Percentiles rank a stretch among this genome's conserved stretches.
phyloP scores from a whole-genome alignment of 148 eudicot species.

The Silene latifolia region DNA sequence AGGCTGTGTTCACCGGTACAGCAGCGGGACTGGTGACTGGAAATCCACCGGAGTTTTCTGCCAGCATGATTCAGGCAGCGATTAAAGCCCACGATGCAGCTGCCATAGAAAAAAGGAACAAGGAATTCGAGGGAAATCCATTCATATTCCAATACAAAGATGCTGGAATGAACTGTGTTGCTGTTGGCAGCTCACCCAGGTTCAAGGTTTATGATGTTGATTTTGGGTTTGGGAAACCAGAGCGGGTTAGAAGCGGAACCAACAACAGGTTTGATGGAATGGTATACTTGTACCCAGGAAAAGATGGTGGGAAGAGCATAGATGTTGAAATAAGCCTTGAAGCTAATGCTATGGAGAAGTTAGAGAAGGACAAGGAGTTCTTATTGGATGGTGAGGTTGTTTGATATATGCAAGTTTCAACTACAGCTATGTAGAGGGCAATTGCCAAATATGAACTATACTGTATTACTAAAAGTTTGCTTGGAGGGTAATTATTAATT shows the following conservation, averaged over 20 bases:
- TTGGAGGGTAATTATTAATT: no score
- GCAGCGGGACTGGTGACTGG: constrained; percentile 65
- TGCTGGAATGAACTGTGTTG: constrained; percentile 89
- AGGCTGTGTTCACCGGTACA: constrained; percentile 83
- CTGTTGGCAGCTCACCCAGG: constrained; percentile 92
- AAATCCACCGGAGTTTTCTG: constrained; percentile 58
- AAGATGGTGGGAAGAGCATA: constrained; percentile 70
- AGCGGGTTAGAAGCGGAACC: constrained; percentile 74
- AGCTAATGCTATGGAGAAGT: constrained; percentile 60
- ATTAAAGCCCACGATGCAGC: constrained; percentile 53
- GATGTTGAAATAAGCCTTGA: constrained; percentile 93
- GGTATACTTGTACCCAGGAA: constrained; percentile 84
- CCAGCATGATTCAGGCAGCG: constrained; percentile 52
- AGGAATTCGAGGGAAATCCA: constrained; percentile 79
- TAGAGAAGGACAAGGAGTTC: constrained; percentile 76
- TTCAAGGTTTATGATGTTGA: constrained; percentile 91
- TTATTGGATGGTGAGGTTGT: constrained; percentile 45
- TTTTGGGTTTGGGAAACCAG: constrained; percentile 81
- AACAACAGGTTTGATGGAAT: constrained; percentile 95
- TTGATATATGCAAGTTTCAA: constrained; percentile 1
- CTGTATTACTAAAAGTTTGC: not conserved
- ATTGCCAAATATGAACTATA: not conserved
- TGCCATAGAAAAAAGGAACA: constrained; percentile 58
- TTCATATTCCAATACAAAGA: constrained; percentile 81
- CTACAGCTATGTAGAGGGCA: not conserved